Evolutionary conservation across 1,284 basidiomycete genomes (phyloP).

Genomic region (Malassezia slooffiae): DNA sequence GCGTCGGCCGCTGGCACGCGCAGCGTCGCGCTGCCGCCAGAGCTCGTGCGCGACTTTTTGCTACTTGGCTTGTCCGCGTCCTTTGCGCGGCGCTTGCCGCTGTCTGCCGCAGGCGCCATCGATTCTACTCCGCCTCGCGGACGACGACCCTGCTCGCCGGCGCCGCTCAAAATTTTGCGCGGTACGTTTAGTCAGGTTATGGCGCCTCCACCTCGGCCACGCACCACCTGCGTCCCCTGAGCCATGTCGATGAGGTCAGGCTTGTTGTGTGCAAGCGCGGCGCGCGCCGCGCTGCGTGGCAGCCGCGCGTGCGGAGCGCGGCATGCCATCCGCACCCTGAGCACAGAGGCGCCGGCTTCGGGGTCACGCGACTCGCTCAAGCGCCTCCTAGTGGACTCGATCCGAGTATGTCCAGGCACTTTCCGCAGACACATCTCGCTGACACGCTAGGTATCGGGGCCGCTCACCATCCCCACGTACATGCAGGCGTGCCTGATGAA

Average conservation of each 20-base stretch:
- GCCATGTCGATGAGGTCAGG: too few species aligned
- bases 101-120: not conserved
- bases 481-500: constrained; percentile 43
- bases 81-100: constrained; percentile 9
- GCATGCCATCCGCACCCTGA: not conserved
- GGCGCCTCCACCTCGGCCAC: too few species aligned
- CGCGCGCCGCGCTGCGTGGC: not conserved
- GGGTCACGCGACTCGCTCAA: constrained; percentile 6
- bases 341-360: too few species aligned
- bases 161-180: too few species aligned
- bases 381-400: constrained; percentile 4
- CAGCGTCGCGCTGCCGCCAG: too few species aligned
- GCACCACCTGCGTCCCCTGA: too few species aligned
- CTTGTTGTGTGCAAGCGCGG: too few species aligned
- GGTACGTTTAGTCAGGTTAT: too few species aligned
- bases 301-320: not conserved
- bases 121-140: too few species aligned
- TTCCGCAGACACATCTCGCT: not conserved
- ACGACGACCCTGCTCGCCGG: too few species aligned
- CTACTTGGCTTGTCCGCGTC: not conserved
- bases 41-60: too few species aligned
- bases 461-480: constrained; percentile 41
- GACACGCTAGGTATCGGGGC: constrained; percentile 23
- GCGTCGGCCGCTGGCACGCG: not conserved
- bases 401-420: constrained; percentile 5